A percentile compares a stretch with the other conserved stretches of the same genome.
phyloP scores from a whole-genome alignment of 129 eudicot genomes.

The Gnaphalium uliginosum region DNA sequence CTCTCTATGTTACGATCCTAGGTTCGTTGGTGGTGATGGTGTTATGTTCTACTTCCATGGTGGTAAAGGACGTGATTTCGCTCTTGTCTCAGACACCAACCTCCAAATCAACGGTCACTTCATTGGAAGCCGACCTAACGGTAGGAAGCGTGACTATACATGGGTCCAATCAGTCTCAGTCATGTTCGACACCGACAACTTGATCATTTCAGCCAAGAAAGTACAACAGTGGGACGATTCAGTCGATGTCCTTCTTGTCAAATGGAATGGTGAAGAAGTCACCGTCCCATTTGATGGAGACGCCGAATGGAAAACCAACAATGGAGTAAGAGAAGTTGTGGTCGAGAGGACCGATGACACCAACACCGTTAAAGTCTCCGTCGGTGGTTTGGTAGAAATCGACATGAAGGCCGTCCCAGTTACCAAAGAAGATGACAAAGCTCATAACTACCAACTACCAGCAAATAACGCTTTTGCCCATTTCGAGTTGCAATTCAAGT shows the following conservation, averaged over 20 bases:
- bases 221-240: conserved; percentile 48
- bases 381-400: conserved; percentile 42
- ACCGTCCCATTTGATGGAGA: conserved; percentile 43
- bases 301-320: conserved; percentile 47
- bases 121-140: conserved; percentile 58
- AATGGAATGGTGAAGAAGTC: conserved; percentile 41
- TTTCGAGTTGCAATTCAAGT: conserved; percentile 59
- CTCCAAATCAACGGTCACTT: conserved; percentile 69
- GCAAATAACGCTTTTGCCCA: conserved; percentile 57
- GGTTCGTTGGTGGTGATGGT: conserved; percentile 71
- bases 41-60: conserved; percentile 80
- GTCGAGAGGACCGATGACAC: conserved; percentile 60
- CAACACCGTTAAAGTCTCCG: conserved; percentile 40
- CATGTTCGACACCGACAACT: conserved; percentile 55
- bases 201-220: conserved; percentile 47
- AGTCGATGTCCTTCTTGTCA: conserved; percentile 45
- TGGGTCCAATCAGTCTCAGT: conserved; percentile 65
- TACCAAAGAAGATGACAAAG: conserved; percentile 45
- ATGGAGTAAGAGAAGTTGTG: conserved; percentile 37
- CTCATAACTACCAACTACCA: conserved; percentile 61
- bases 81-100: conserved; percentile 55
- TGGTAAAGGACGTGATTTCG: conserved; percentile 48
- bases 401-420: conserved; percentile 50
- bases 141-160: conserved; percentile 64
- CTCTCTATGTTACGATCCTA: conserved; percentile 63